Evolutionary conservation across 768 basidiomycete species (phyloP).

Genomic region (Boletellus ananiceps): DNA sequence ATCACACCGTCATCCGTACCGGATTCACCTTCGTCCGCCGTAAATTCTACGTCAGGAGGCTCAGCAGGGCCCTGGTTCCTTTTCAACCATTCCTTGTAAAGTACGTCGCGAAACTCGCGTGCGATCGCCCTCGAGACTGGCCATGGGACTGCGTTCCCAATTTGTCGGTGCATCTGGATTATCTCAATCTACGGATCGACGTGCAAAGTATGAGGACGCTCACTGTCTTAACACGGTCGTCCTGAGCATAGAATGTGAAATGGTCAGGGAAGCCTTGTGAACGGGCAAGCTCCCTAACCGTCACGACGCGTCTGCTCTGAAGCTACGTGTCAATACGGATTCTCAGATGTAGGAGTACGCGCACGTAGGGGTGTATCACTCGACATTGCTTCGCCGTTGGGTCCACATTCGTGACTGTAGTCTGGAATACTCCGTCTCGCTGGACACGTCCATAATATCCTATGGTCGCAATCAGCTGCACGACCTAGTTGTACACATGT

Average conservation of each 20-base stretch:
- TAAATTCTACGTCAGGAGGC: slow-evolving; percentile 31
- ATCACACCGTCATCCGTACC: slow-evolving; percentile 18
- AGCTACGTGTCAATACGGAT: not conserved
- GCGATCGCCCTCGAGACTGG: slow-evolving; percentile 62
- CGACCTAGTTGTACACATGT: not conserved
- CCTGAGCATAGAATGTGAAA: slow-evolving; percentile 55
- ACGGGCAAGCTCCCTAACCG: slow-evolving; percentile 71
- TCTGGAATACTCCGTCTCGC: slow-evolving; percentile 53
- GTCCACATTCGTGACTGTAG: slow-evolving; percentile 74
- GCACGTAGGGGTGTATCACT: slow-evolving; percentile 63
- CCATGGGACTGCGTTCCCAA: slow-evolving; percentile 78
- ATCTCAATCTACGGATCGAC: not conserved
- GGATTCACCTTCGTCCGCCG: not conserved
- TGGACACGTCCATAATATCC: slow-evolving; percentile 60
- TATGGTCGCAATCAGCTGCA: slow-evolving; percentile 22
- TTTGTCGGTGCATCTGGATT: slow-evolving; percentile 69
- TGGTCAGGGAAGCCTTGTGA: slow-evolving; percentile 80
- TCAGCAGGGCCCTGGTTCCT: slow-evolving; percentile 17
- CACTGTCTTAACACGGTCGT: slow-evolving; percentile 57
- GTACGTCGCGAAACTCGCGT: slow-evolving; percentile 48
- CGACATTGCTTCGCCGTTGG: slow-evolving; percentile 74
- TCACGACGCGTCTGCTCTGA: slow-evolving; percentile 66
- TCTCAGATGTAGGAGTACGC: slow-evolving; percentile 12
- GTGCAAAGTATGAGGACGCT: slow-evolving; percentile 19
- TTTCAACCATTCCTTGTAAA: slow-evolving; percentile 50